Conservation (phyloP, 352 stramenopile genomes). For the Phytophthora vignae region DNA sequence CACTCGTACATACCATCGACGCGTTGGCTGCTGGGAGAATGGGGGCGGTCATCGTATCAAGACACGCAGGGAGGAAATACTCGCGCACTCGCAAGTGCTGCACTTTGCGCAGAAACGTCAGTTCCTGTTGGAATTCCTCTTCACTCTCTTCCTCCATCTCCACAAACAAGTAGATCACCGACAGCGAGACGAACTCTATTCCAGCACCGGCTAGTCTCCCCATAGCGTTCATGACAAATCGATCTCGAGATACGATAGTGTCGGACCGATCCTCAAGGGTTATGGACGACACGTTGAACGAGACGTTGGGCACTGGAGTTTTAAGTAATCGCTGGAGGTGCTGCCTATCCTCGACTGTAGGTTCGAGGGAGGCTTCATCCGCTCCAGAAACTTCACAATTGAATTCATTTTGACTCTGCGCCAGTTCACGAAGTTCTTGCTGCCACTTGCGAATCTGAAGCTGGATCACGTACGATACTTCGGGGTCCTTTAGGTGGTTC, state of each 20-base stretch:
- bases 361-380: too few species aligned
- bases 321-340: conserved; percentile 31
- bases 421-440: conserved; percentile 8
- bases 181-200: conserved; percentile 16
- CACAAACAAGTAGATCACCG: conserved; percentile 26
- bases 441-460: conserved; percentile 11
- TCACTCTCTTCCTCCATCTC: background rate
- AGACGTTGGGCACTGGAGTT: conserved; percentile 9
- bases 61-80: conserved; percentile 30
- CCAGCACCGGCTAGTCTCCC: conserved; percentile 11
- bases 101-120: conserved; percentile 32
- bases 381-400: background rate
- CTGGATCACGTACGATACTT: conserved; percentile 9
- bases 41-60: conserved; percentile 15
- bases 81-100: conserved; percentile 29
- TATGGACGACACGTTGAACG: conserved; percentile 12
- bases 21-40: conserved; percentile 25
- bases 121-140: conserved; percentile 32
- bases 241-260: conserved; percentile 8
- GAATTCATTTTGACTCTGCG: conserved; percentile 16
- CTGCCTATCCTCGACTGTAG: conserved; percentile 12
- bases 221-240: conserved; percentile 29
- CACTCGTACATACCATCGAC: background rate
- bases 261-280: conserved; percentile 19
- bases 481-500: background rate